Evolutionary conservation across 805 yeast species (phyloP).

Genomic region (Metschnikowia drakensbergensis): DNA sequence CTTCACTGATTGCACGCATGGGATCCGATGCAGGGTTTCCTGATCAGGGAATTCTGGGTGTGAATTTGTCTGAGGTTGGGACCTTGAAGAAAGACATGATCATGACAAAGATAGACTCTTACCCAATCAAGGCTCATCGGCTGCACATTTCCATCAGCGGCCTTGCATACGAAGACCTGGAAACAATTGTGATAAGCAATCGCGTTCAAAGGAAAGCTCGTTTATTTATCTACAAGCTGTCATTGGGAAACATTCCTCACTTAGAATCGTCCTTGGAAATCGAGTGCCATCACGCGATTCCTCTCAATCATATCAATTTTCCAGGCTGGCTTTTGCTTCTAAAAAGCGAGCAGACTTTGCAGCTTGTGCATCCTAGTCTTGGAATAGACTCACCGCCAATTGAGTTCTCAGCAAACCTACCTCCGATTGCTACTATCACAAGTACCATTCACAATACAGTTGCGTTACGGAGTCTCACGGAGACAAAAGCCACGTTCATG

Average conservation of each 20-base stretch:
- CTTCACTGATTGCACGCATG: conserved; percentile 45
- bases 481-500: conserved; percentile 20
- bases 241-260: conserved; percentile 28
- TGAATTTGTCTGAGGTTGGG: conserved; percentile 17
- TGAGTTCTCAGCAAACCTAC: conserved; percentile 17
- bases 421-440: conserved; percentile 21
- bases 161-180: conserved; percentile 49
- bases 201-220: conserved; percentile 38
- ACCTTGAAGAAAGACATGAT: conserved; percentile 61
- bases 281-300: conserved; percentile 26
- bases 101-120: conserved; percentile 55
- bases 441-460: conserved; percentile 30
- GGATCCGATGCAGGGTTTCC: conserved; percentile 34
- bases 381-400: conserved; percentile 38
- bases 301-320: conserved; percentile 30
- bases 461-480: conserved; percentile 20
- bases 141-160: conserved; percentile 34
- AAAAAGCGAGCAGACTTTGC: conserved; percentile 30
- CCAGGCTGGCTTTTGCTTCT: conserved; percentile 47
- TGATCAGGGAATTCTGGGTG: conserved; percentile 22
- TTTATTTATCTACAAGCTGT: conserved; percentile 47
- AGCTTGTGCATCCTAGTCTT: conserved; percentile 56
- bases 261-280: conserved; percentile 17
- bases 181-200: conserved; percentile 58
- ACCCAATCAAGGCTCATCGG: conserved; percentile 28